Percentiles rank a stretch among this genome's conserved stretches.
phyloP scores from a whole-genome alignment of 225 moss, liverwort and hornwort species.

The Anthoceros angustus region DNA sequence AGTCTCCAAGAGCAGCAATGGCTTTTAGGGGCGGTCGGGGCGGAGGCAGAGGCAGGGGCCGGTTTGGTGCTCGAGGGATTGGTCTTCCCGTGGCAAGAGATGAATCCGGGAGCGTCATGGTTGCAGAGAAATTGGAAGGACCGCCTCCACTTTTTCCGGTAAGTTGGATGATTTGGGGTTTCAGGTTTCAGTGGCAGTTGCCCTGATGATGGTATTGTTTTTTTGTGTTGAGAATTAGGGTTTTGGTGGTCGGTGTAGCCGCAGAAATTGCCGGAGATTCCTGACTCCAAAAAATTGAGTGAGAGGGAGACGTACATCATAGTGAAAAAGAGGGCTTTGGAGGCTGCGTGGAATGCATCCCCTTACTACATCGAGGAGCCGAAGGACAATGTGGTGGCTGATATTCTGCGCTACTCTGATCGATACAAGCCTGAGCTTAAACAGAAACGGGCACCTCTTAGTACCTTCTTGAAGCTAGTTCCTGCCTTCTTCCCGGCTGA shows the following conservation, averaged over 20 bases:
- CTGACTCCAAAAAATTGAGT: slow-evolving; percentile 22
- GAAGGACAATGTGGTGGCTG: slow-evolving; percentile 52
- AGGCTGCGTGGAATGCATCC: slow-evolving; percentile 79
- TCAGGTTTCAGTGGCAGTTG: slow-evolving; percentile 3
- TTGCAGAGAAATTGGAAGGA: slow-evolving; percentile 26
- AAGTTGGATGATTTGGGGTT: background rate
- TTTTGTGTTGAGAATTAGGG: background rate
- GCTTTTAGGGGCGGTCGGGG: slow-evolving; percentile 8
- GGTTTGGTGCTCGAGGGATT: slow-evolving; percentile 22
- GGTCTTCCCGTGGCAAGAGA: slow-evolving; percentile 21
- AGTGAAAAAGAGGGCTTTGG: slow-evolving; percentile 48
- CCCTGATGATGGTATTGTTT: too few species aligned
- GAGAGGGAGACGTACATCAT: slow-evolving; percentile 54
- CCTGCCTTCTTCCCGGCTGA: slow-evolving; percentile 75
- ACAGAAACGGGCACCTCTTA: slow-evolving; percentile 61
- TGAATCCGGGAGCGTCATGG: slow-evolving; percentile 33
- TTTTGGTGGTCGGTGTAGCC: slow-evolving; percentile 26
- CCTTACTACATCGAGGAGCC: slow-evolving; percentile 74
- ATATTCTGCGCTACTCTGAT: slow-evolving; percentile 89
- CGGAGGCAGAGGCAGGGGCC: slow-evolving; percentile 27
- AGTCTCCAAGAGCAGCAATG: background rate
- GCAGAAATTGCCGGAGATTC: slow-evolving; percentile 46
- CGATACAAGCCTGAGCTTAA: slow-evolving; percentile 56
- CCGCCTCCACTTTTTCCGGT: slow-evolving; percentile 45
- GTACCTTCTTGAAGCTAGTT: slow-evolving; percentile 65